Evolutionary conservation across 208 protist genomes (phyloP).

Genomic region (Trypanosoma theileri): DNA sequence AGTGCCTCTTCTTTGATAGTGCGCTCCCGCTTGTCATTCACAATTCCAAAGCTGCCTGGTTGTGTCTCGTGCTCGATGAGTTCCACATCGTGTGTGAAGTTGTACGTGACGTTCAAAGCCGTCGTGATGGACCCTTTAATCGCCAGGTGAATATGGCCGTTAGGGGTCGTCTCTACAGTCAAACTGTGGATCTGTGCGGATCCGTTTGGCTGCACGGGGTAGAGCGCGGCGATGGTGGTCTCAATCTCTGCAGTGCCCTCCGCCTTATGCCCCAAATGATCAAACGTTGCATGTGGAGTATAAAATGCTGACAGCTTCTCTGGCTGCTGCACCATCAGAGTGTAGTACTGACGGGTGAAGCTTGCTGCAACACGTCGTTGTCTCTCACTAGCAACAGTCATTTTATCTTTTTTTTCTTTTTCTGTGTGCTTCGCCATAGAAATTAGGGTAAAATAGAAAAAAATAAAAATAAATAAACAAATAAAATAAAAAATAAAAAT

Average conservation of each 20-base stretch:
- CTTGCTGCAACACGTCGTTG: constrained; percentile 52
- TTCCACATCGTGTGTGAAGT: constrained; percentile 68
- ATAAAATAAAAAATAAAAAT: neutral
- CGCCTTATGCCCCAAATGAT: constrained; percentile 43
- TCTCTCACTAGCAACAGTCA: constrained; percentile 23
- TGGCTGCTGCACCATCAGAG: constrained; percentile 48
- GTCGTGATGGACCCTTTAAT: constrained; percentile 34
- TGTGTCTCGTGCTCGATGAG: constrained; percentile 49
- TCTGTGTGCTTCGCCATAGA: neutral
- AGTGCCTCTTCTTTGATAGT: constrained; percentile 12
- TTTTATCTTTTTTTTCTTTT: constrained; percentile 15
- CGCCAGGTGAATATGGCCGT: constrained; percentile 40
- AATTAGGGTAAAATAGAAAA: constrained; percentile 10
- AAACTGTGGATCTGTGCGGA: constrained; percentile 42
- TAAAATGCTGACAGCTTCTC: constrained; percentile 49
- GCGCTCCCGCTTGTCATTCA: constrained; percentile 44
- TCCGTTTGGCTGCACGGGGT: constrained; percentile 22
- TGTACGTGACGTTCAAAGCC: constrained; percentile 13
- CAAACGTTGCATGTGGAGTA: constrained; percentile 37
- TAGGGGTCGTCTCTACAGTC: constrained; percentile 22
- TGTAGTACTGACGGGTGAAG: constrained; percentile 77
- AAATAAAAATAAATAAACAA: neutral
- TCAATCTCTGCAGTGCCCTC: constrained; percentile 33
- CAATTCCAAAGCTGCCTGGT: constrained; percentile 49
- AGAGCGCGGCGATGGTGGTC: constrained; percentile 30